phyloP scores from a whole-genome alignment of 2,329 filamentous ascomycete species.

The Cladosporium sp. region DNA sequence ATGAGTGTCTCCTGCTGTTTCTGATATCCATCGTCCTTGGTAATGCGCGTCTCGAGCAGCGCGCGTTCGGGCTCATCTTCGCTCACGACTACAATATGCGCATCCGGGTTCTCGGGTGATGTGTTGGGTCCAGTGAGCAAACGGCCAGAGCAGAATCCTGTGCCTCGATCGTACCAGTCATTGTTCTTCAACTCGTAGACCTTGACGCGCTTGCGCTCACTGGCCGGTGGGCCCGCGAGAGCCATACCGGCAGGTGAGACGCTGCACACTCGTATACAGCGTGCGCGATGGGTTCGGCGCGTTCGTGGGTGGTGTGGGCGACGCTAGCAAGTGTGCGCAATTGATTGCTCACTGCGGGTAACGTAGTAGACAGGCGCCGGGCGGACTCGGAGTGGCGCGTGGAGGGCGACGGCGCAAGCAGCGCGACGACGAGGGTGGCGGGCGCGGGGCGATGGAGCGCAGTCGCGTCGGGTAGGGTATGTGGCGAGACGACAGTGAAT shows the following conservation, averaged over 20 bases:
- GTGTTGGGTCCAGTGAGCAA: conserved; percentile 49
- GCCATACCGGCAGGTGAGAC: conserved; percentile 18
- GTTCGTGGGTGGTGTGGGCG: background rate
- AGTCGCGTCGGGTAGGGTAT: background rate
- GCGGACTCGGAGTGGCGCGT: conserved; percentile 8
- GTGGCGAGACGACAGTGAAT: background rate
- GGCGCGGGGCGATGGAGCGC: conserved; percentile 1
- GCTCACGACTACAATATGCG: conserved; percentile 83
- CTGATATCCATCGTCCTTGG: conserved; percentile 93
- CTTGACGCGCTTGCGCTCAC: conserved; percentile 71
- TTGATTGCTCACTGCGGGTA: background rate
- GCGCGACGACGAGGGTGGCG: conserved; percentile 4
- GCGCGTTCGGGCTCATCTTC: conserved; percentile 84
- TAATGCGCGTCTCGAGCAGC: conserved; percentile 83
- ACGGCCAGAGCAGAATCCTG: conserved; percentile 85
- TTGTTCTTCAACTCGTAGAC: conserved; percentile 98
- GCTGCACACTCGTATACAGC: conserved; percentile 5
- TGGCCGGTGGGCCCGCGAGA: conserved; percentile 35
- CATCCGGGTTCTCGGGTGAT: conserved; percentile 62
- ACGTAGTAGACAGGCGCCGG: conserved; percentile 2
- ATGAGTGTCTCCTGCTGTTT: conserved; percentile 99
- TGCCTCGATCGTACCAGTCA: conserved; percentile 98
- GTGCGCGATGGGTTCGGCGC: conserved; percentile 5
- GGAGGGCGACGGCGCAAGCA: conserved; percentile 4
- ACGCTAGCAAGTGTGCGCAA: background rate